Conservation (phyloP, 768 basidiomycete species). For the Podaxis sp. region DNA sequence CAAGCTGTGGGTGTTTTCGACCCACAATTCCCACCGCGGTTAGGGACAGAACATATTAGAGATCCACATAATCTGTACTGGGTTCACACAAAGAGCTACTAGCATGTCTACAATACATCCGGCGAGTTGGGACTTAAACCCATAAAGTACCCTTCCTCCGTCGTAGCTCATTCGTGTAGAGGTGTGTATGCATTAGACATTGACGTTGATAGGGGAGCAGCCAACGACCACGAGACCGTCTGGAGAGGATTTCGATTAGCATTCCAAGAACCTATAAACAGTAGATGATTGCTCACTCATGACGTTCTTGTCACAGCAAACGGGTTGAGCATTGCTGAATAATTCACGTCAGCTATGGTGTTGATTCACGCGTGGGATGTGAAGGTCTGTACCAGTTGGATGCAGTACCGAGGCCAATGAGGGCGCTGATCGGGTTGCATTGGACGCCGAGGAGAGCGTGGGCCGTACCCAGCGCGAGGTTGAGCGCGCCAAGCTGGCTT, state of each 20-base stretch:
- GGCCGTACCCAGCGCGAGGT: neutral
- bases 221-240: constrained; percentile 20
- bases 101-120: too few relatives aligned
- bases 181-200: constrained; percentile 3
- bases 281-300: constrained; percentile 19
- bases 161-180: neutral
- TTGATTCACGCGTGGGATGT: neutral
- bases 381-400: constrained; percentile 15
- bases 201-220: constrained; percentile 25
- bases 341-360: neutral
- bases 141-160: too few relatives aligned
- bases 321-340: constrained; percentile 18
- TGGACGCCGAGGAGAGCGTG: constrained; percentile 17
- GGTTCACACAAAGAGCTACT: too few relatives aligned
- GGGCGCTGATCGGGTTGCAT: constrained; percentile 23
- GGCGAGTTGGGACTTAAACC: too few relatives aligned
- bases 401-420: constrained; percentile 20
- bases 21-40: too few relatives aligned
- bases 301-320: constrained; percentile 24
- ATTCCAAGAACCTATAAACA: neutral
- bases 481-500: neutral
- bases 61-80: too few relatives aligned
- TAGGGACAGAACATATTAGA: too few relatives aligned
- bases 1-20: too few relatives aligned
- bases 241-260: neutral